Base-by-base conservation (phyloP, 805 yeast species). In the Pichia kluyveri region DNA sequence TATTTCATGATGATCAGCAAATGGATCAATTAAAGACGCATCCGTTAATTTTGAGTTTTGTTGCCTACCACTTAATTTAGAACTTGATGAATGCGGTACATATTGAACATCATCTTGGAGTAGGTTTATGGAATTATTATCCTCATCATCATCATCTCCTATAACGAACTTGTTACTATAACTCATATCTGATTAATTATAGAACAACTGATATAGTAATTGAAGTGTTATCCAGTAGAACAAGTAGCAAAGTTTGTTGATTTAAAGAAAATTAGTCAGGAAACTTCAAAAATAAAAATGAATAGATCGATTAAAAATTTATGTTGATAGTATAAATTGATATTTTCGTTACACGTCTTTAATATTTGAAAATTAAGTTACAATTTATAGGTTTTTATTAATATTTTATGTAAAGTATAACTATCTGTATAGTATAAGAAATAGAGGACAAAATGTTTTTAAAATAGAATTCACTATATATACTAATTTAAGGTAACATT, bases 101-200 rank as follows among this genome's bases (percentile, higher is more conserved):
- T 37, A 41, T 5, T 44, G 47, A 15, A 10, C 14, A 39, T 48
- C 52, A 19, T 54, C 60, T n/a, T 51, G 48, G 17, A 55, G 55
- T 32, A 52, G 47, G 26, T 58, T 57, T 26, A 56, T 51, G 6
- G 51, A 46, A 2, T 48, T 34, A 15, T 10, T 15, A 18, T n/a
- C 55, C 17, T 54, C 60, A 44, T 52, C 50, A 15, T 52, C 50
- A 15, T 50, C 56, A 46, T 48, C 53, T 9, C 49, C 52, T 19
- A 53, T 44, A 10, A 53, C 41, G 32, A 53, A 53, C 15, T 51
- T 42, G 17, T 44, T 47, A 23, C 27, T 32, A 34, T 53, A 51
- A 43, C 54, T 51, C 52, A 49, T 51, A 8, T 11, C 26, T 11
- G 17, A 6, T 6, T 23, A 5, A 4, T 23, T 23, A 23, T 23